These are phyloP conservation scores for Ceratobasidium sp. DNA, from an alignment of 1,284 basidiomycete species.

Conservation along the genomic window DNA sequence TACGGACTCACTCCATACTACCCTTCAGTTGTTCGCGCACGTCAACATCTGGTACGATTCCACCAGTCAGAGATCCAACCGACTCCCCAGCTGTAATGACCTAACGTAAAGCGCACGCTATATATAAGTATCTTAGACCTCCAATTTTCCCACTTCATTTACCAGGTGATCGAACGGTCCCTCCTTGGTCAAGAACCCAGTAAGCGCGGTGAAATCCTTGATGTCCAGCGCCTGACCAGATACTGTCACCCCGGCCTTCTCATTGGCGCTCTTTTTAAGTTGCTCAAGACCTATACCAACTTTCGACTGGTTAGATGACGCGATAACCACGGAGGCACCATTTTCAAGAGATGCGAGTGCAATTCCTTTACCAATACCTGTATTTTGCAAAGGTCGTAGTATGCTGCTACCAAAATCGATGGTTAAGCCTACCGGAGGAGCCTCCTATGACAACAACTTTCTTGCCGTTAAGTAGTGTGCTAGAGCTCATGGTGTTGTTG, in stretches of 20 bases:
- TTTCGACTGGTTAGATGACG: slow-evolving; percentile 18
- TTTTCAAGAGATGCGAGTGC: slow-evolving; percentile 9
- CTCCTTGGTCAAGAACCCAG: slow-evolving; percentile 19
- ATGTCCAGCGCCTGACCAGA: slow-evolving; percentile 8
- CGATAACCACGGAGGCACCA: slow-evolving; percentile 30
- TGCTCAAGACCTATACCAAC: slow-evolving; percentile 14
- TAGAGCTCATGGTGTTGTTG: neutral
- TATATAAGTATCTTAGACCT: neutral
- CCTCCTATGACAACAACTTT: slow-evolving; percentile 4
- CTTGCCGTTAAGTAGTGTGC: neutral
- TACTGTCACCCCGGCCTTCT: neutral
- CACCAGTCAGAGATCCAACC: neutral
- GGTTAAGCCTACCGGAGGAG: neutral
- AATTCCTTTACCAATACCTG: slow-evolving; percentile 30
- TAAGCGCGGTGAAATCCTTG: slow-evolving; percentile 6
- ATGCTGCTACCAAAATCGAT: too few relatives aligned
- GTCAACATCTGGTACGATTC: neutral
- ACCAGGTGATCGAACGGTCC: slow-evolving; percentile 16
- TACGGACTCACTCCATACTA: neutral
- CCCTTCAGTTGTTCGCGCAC: neutral
- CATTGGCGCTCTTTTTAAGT: neutral
- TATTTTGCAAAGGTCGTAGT: neutral
- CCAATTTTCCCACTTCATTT: neutral
- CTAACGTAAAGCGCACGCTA: neutral
- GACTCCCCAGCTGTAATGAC: slow-evolving; percentile 5